Evolutionary conservation across 495 filamentous ascomycete genomes (phyloP).

Genomic region (Penicillium chermesinum): DNA sequence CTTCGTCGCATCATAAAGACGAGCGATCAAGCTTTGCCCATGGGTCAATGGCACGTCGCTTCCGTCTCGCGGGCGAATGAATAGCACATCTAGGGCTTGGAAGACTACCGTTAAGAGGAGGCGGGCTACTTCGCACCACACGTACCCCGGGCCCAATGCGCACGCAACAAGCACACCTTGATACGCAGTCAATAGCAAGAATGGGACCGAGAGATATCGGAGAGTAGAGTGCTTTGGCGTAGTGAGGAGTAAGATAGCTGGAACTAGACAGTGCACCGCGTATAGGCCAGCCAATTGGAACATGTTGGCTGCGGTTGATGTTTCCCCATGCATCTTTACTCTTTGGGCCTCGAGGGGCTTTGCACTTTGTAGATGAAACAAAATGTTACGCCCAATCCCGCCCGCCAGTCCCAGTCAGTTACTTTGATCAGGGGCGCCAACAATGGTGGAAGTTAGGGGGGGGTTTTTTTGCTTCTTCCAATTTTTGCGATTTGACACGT

Average conservation of each 20-base stretch:
- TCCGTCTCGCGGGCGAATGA: conserved; percentile 14
- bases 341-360: not conserved
- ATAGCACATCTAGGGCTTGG: conserved; percentile 14
- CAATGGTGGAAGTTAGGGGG: too few relatives aligned
- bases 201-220: conserved; percentile 15
- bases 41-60: conserved; percentile 5
- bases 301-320: conserved; percentile 6
- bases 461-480: too few relatives aligned
- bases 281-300: conserved; percentile 9
- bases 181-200: conserved; percentile 7
- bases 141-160: conserved; percentile 12
- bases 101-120: conserved; percentile 14
- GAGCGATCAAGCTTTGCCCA: not conserved
- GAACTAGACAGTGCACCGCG: conserved; percentile 8
- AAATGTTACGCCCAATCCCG: too few relatives aligned
- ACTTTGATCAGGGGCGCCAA: too few relatives aligned
- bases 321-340: conserved; percentile 2
- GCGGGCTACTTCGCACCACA: conserved; percentile 19
- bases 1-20: conserved; percentile 5
- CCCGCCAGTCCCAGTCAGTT: too few relatives aligned
- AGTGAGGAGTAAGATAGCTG: conserved; percentile 8
- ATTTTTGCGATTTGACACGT: too few relatives aligned
- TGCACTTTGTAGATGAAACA: not conserved
- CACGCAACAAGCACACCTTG: conserved; percentile 8
- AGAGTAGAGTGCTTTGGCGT: conserved; percentile 15